These are phyloP conservation scores for Sugiyamaella valdiviana DNA, from an alignment of 805 yeast species.

Conservation along the genomic window DNA sequence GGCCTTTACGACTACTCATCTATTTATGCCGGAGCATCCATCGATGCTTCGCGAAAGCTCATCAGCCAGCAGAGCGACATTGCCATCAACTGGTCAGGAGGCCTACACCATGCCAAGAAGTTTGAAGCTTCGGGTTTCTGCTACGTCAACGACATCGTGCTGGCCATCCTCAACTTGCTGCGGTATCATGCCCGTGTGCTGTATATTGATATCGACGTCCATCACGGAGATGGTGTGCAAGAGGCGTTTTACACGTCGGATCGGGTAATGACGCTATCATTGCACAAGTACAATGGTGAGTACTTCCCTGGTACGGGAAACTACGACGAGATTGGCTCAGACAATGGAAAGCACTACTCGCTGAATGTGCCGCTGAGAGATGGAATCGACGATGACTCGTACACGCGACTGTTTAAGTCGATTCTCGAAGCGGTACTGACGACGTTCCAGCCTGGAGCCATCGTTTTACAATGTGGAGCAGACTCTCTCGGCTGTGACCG, in stretches of 20 bases:
- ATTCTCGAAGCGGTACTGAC: constrained; percentile 84
- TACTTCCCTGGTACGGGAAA: constrained; percentile 94
- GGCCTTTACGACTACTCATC: constrained; percentile 89
- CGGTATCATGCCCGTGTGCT: constrained; percentile 80
- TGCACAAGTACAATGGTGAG: constrained; percentile 84
- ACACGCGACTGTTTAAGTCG: constrained; percentile 53
- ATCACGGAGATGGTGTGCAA: constrained; percentile 94
- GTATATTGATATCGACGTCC: constrained; percentile 85
- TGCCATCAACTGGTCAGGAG: constrained; percentile 92
- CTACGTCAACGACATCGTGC: constrained; percentile 82
- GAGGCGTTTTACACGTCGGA: constrained; percentile 91
- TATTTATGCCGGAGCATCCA: constrained; percentile 80
- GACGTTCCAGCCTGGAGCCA: constrained; percentile 87
- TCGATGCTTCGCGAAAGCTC: constrained; percentile 83
- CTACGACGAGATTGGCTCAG: constrained; percentile 75
- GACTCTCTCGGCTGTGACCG: constrained; percentile 95
- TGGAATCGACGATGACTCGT: constrained; percentile 88
- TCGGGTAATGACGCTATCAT: constrained; percentile 83
- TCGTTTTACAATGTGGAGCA: constrained; percentile 98
- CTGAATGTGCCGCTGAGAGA: constrained; percentile 84
- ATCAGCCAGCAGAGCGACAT: constrained; percentile 79
- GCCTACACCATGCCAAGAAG: constrained; percentile 88
- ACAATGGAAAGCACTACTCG: constrained; percentile 75
- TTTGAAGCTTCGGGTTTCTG: constrained; percentile 88
- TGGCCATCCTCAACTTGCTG: constrained; percentile 72